Evolutionary conservation across 768 basidiomycete genomes (phyloP).

Genomic region (Exidia glandulosa): DNA sequence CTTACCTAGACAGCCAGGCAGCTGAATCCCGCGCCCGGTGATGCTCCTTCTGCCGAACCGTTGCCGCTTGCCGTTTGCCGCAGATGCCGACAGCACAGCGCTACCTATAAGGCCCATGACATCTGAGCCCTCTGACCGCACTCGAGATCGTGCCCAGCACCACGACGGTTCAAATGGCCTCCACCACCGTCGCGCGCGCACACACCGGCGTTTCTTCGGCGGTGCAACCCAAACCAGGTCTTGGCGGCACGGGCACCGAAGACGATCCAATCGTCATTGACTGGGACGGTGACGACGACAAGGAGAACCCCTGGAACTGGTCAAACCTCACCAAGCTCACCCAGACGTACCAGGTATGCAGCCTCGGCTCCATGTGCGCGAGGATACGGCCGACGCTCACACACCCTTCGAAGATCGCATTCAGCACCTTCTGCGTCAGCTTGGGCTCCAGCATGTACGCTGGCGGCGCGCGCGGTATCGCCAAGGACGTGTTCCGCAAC

Average conservation of each 20-base stretch:
- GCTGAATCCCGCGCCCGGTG: too few species aligned
- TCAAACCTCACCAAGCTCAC: constrained; percentile 35
- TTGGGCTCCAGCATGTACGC: constrained; percentile 50
- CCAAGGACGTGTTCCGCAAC: constrained; percentile 24
- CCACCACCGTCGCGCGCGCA: neutral
- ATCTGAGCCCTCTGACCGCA: too few species aligned
- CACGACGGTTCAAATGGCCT: neutral
- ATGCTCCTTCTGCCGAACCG: too few species aligned
- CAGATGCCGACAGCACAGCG: too few species aligned
- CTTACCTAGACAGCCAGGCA: too few species aligned
- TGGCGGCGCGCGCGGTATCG: constrained; percentile 36
- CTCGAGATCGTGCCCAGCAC: too few species aligned
- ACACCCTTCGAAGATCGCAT: constrained; percentile 19
- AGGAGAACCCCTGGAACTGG: constrained; percentile 51
- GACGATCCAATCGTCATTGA: constrained; percentile 44
- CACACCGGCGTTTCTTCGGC: too few species aligned
- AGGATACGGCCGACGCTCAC: neutral
- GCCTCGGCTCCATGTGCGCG: neutral
- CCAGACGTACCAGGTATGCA: constrained; percentile 39
- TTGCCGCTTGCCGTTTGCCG: too few species aligned
- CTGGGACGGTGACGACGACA: constrained; percentile 35
- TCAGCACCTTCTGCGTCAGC: constrained; percentile 45
- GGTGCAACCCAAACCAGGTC: too few species aligned
- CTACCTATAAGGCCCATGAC: too few species aligned
- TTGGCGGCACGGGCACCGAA: constrained; percentile 31